Conservation (phyloP, 495 filamentous ascomycete genomes). For the Tetracladium setigerum region DNA sequence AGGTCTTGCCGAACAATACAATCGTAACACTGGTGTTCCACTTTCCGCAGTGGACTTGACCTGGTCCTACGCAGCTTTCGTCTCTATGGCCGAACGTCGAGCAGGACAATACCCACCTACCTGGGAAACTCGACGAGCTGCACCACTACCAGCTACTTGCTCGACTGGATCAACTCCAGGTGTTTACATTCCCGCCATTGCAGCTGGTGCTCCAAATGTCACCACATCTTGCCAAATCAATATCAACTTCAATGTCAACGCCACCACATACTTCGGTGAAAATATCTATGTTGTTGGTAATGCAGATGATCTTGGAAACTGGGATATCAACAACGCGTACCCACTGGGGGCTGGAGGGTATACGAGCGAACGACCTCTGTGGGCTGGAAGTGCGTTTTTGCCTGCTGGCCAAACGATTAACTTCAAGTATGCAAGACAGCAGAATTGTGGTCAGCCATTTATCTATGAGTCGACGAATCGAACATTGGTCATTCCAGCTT, state of each 20-base stretch:
- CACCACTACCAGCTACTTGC: constrained; percentile 19
- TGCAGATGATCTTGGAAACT: constrained; percentile 23
- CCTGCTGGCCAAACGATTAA: constrained; percentile 22
- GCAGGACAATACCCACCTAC: constrained; percentile 21
- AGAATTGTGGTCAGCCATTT: constrained; percentile 31
- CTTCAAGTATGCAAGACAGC: constrained; percentile 31
- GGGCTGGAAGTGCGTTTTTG: constrained; percentile 24
- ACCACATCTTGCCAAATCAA: constrained; percentile 29
- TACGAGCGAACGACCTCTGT: constrained; percentile 23
- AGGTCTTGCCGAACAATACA: constrained; percentile 49
- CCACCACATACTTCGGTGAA: constrained; percentile 41
- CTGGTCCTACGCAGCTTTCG: constrained; percentile 45
- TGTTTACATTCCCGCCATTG: constrained; percentile 27
- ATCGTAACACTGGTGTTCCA: constrained; percentile 35
- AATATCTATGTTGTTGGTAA: constrained; percentile 36
- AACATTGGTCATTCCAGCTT: constrained; percentile 27
- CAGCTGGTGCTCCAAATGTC: constrained; percentile 31
- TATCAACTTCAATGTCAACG: constrained; percentile 31
- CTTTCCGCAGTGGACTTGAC: constrained; percentile 45
- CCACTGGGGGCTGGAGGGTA: constrained; percentile 21
- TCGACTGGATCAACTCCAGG: constrained; percentile 32
- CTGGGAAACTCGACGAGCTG: constrained; percentile 19
- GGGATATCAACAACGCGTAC: constrained; percentile 16
- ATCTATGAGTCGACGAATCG: constrained; percentile 31
- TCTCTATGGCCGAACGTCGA: constrained; percentile 26